Percentiles rank a stretch among this genome's conserved stretches.
Conservation (phyloP, 352 stramenopile genomes). For the Globisporangium takayamanum region DNA sequence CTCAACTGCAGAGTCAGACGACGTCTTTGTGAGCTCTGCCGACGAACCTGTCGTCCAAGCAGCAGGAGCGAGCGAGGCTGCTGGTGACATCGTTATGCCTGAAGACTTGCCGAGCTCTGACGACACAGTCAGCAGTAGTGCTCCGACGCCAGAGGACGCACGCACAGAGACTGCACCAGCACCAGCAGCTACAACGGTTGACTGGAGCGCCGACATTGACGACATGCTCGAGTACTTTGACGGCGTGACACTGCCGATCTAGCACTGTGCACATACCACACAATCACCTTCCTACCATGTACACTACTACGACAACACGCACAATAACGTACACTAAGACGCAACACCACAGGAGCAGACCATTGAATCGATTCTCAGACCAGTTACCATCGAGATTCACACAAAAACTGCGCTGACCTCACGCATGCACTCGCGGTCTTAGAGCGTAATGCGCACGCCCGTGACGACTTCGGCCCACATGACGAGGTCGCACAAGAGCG, state of each 20-base stretch:
- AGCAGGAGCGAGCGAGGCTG: not conserved
- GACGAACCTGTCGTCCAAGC: too few species aligned
- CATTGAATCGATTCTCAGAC: not conserved
- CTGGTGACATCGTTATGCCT: not conserved
- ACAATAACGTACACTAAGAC: not conserved
- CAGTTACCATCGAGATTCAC: not conserved
- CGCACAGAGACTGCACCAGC: not conserved
- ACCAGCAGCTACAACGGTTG: not conserved
- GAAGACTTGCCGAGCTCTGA: not conserved
- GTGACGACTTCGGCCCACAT: conserved; percentile 45
- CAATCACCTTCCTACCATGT: not conserved
- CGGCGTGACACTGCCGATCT: conserved; percentile 53
- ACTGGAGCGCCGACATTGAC: conserved; percentile 40
- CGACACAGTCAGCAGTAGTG: not conserved
- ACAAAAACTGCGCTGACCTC: not conserved
- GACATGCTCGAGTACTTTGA: conserved; percentile 78
- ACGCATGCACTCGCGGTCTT: not conserved
- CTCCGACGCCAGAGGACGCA: too few species aligned
- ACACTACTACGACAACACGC: not conserved
- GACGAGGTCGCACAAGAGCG: conserved; percentile 50
- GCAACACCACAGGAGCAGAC: not conserved
- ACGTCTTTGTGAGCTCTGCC: not conserved
- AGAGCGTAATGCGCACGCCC: conserved; percentile 29
- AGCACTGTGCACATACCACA: conserved; percentile 8
- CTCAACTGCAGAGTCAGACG: not conserved